Evolutionary conservation across 2,329 filamentous ascomycete genomes (phyloP).

Genomic region (Basipetospora chlamydospora): DNA sequence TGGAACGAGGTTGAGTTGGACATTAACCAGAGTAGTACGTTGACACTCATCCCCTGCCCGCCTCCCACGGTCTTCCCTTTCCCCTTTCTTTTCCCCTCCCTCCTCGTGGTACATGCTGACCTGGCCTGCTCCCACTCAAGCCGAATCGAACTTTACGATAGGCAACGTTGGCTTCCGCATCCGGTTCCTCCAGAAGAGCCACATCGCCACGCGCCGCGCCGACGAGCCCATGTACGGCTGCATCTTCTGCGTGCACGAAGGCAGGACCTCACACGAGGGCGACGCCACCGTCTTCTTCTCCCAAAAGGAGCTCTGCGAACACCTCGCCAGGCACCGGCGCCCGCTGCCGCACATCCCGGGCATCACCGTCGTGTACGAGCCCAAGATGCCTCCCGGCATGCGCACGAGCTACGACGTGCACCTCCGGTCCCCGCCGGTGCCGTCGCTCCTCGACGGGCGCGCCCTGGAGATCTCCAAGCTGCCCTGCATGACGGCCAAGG

Average conservation of each 20-base stretch:
- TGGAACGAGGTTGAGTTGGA: conserved; percentile 38
- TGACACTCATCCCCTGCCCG: not conserved
- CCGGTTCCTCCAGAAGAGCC: conserved; percentile 41
- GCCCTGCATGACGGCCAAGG: conserved; percentile 29
- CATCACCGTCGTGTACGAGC: conserved; percentile 31
- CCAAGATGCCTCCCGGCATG: conserved; percentile 22
- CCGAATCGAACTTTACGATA: conserved; percentile 31
- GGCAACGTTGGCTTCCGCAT: conserved; percentile 34
- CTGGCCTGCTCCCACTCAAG: too few species aligned
- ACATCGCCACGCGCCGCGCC: conserved; percentile 31
- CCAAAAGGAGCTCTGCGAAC: conserved; percentile 35
- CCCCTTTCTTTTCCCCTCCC: not conserved
- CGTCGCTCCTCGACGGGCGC: conserved; percentile 27
- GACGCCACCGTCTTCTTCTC: conserved; percentile 43
- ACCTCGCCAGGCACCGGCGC: conserved; percentile 37
- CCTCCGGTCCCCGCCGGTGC: conserved; percentile 23
- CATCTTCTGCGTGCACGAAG: conserved; percentile 35
- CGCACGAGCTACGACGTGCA: conserved; percentile 40
- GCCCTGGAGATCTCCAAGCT: conserved; percentile 23
- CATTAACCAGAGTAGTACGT: conserved; percentile 30
- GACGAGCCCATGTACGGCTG: conserved; percentile 41
- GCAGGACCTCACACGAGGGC: conserved; percentile 34
- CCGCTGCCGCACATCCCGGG: conserved; percentile 35
- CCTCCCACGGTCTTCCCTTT: not conserved
- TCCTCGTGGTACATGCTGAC: conserved; percentile 1